Base-by-base conservation (phyloP, 2,329 filamentous ascomycete species). In the Cladosporium sp. region DNA sequence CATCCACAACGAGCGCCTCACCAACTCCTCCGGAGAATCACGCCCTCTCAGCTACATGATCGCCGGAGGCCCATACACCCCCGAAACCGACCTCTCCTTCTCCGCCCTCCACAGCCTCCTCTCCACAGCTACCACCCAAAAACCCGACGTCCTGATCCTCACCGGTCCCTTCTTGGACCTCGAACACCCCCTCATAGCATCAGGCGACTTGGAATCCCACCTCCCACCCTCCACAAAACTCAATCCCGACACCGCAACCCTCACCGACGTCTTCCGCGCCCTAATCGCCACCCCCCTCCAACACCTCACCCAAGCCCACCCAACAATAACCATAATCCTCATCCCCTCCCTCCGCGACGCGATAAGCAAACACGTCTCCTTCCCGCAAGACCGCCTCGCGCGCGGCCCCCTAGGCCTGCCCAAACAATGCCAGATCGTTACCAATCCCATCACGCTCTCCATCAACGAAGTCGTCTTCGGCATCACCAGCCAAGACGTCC, bases 21-120 rank as follows among this genome's bases (percentile, higher is more conserved):
- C 80, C 0, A 77, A 76, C 19, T 77, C 76, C 19, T 82, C 83
- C 78, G 83, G 69, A 7, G 60, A 78, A 32, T 71, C 75, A 2
- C 73, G 81, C 7, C 90, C 92, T 0, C 70, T 97, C 15, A 90
- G 79, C 59, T 74, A 95, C 43, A 69, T 96, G 32, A 78, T 92
- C 52, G 88, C 86, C 1, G 81, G 89, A 0, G 93, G 93, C 0
- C 93, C 93, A 0, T 98, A 94, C 69, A 95, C 91, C 0, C 83
- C 90, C 2, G 91, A 97, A 59, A 87, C 92, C 61, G 94, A 94
- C 62, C 82, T 98, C 39, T 86, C 90, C 57, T 98, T 91, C 64
- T 87, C 94, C 61, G 86, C 92, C 7, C 74, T 98, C 1, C 83
- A 90, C 61, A 82, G 87, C 25, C 77, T 98, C 13, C 92, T 92